Percentiles rank a stretch among this genome's conserved stretches.
These are phyloP conservation scores for Daldinia bambusicola DNA, from an alignment of 495 filamentous ascomycete genomes.

Conservation along the genomic window DNA sequence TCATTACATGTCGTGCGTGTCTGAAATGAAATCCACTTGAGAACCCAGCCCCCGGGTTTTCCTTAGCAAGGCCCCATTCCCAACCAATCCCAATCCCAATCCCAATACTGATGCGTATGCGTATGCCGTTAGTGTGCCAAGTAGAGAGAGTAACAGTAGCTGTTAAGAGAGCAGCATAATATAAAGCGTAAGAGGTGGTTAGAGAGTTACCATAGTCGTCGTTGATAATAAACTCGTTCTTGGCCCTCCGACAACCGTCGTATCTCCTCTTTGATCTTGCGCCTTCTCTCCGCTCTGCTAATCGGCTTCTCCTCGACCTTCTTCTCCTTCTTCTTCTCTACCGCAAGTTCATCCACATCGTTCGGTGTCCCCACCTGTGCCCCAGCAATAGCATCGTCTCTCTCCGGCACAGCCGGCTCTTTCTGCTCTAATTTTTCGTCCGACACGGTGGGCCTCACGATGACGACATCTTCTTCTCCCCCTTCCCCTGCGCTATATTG, in stretches of 20 bases:
- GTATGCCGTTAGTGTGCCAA: conserved; percentile 13
- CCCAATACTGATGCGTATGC: too few species aligned
- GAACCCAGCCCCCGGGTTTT: not conserved
- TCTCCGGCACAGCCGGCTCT: conserved; percentile 23
- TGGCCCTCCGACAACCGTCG: conserved; percentile 53
- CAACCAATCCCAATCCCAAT: conserved; percentile 15
- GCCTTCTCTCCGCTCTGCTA: conserved; percentile 60
- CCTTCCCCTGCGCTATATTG: conserved; percentile 12
- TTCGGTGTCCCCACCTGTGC: conserved; percentile 37
- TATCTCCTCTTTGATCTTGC: conserved; percentile 63
- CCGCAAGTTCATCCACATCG: conserved; percentile 20
- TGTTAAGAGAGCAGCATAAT: conserved; percentile 8
- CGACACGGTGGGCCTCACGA: conserved; percentile 48
- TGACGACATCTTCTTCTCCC: conserved; percentile 33
- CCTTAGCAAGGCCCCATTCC: not conserved
- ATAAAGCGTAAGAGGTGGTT: not conserved
- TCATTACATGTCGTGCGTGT: conserved; percentile 24
- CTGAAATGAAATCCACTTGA: not conserved
- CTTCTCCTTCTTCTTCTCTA: conserved; percentile 15
- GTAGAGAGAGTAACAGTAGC: not conserved
- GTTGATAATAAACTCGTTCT: conserved; percentile 57
- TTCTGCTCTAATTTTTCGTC: conserved; percentile 32
- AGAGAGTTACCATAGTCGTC: conserved; percentile 53
- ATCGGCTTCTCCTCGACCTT: conserved; percentile 48
- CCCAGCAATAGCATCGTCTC: conserved; percentile 25